phyloP scores from a whole-genome alignment of 129 eudicot species.

The Deinandra increscens region DNA sequence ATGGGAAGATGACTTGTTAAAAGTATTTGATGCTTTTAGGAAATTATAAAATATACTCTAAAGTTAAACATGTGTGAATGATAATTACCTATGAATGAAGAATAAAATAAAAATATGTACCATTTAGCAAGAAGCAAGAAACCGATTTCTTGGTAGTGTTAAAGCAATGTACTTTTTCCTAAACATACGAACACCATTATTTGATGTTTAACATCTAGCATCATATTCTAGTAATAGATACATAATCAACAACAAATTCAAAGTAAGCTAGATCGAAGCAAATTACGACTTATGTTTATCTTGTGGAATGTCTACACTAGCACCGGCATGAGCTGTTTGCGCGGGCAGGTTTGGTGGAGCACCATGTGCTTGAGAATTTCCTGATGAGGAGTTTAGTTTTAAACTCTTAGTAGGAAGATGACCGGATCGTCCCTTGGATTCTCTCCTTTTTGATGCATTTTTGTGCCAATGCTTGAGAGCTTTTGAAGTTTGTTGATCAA shows the following conservation, averaged over 20 bases:
- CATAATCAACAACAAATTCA: conserved; percentile 24
- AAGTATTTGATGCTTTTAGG: too few relatives aligned
- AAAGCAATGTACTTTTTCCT: conserved; percentile 22
- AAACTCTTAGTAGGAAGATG: conserved; percentile 33
- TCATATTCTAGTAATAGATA: conserved; percentile 27
- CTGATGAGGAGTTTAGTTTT: conserved; percentile 35
- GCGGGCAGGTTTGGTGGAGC: conserved; percentile 18
- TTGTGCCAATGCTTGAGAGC: conserved; percentile 83
- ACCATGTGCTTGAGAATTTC: conserved; percentile 26
- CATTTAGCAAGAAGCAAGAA: conserved; percentile 5
- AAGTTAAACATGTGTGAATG: too few relatives aligned
- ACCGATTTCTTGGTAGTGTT: neutral
- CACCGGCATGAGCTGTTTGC: conserved; percentile 38
- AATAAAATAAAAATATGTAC: too few relatives aligned
- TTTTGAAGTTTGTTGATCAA: conserved; percentile 91
- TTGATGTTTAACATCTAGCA: conserved; percentile 31
- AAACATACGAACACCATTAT: conserved; percentile 28
- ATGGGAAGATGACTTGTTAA: too few relatives aligned
- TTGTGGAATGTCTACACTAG: conserved; percentile 49
- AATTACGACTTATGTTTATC: conserved; percentile 29
- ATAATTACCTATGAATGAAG: too few relatives aligned
- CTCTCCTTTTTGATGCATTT: conserved; percentile 58
- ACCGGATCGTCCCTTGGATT: conserved; percentile 32
- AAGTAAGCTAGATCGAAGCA: conserved; percentile 27
- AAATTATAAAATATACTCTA: too few relatives aligned